phyloP scores from a whole-genome alignment of 1,284 basidiomycete species.

The Cerioporus squamosus region DNA sequence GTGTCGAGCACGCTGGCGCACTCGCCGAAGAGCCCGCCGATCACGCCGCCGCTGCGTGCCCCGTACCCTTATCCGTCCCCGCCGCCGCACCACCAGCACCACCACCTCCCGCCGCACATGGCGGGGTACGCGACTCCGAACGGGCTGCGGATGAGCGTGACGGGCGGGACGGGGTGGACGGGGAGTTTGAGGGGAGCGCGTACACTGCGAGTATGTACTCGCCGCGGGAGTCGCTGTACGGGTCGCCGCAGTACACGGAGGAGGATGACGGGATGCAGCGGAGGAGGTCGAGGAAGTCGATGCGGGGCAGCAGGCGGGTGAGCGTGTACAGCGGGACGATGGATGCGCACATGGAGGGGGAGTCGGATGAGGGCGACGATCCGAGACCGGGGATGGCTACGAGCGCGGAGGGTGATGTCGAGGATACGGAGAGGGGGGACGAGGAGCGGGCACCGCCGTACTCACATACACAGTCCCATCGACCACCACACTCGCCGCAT shows the following conservation, averaged over 20 bases:
- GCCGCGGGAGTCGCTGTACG: slow-evolving; percentile 19
- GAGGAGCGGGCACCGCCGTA: slow-evolving; percentile 23
- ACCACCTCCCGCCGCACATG: slow-evolving; percentile 10
- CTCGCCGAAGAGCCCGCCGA: slow-evolving; percentile 31
- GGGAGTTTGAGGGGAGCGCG: slow-evolving; percentile 19
- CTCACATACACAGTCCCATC: slow-evolving; percentile 7
- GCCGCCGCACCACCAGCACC: slow-evolving; percentile 5
- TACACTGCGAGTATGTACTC: slow-evolving; percentile 19
- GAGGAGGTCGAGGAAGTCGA: slow-evolving; percentile 1
- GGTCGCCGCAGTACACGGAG: slow-evolving; percentile 14
- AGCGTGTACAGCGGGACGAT: slow-evolving; percentile 13
- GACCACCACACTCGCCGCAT: slow-evolving; percentile 3
- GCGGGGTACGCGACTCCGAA: background rate
- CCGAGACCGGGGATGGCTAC: no score
- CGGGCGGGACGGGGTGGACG: slow-evolving; percentile 13
- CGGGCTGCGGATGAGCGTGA: slow-evolving; percentile 3
- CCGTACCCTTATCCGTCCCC: background rate
- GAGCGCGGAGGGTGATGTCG: background rate
- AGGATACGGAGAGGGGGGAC: background rate
- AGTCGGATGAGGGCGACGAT: slow-evolving; percentile 18
- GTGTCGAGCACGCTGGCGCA: slow-evolving; percentile 24
- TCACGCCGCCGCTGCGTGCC: slow-evolving; percentile 17
- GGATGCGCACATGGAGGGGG: slow-evolving; percentile 19
- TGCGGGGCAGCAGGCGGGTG: slow-evolving; percentile 8
- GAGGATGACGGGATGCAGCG: slow-evolving; percentile 3